These are phyloP conservation scores for Trichoderma guizhouense DNA, from an alignment of 2,329 filamentous ascomycete species.

Conservation along the genomic window DNA sequence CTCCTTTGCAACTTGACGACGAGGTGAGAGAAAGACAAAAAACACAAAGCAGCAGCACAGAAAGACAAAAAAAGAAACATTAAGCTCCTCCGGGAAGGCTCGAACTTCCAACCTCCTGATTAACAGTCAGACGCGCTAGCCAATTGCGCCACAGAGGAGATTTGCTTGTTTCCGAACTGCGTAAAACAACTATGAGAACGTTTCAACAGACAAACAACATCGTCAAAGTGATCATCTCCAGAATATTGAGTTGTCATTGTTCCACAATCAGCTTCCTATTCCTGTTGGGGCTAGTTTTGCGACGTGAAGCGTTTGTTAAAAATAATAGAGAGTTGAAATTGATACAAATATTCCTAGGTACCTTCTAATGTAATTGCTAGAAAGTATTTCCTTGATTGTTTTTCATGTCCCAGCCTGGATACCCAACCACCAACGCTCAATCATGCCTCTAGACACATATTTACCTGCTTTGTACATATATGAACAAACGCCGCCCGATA, in stretches of 20 bases:
- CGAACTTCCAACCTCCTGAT: slow-evolving; percentile 23
- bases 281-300: background rate
- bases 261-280: background rate
- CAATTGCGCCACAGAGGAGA: slow-evolving; percentile 46
- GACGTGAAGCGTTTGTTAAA: background rate
- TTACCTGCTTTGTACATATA: background rate
- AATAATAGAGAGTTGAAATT: background rate
- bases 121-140: slow-evolving; percentile 62
- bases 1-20: background rate
- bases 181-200: background rate
- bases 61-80: background rate
- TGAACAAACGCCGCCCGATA: background rate
- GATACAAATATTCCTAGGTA: background rate
- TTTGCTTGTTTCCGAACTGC: background rate
- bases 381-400: background rate
- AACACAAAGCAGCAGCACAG: background rate
- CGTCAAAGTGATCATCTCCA: background rate
- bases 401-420: background rate
- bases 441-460: background rate
- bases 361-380: background rate
- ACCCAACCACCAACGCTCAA: background rate
- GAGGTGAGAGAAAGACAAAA: background rate
- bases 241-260: background rate
- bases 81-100: slow-evolving; percentile 20
- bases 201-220: background rate